Base-by-base conservation (phyloP, 805 yeast species). In the Zygosaccharomyces siamensis region DNA sequence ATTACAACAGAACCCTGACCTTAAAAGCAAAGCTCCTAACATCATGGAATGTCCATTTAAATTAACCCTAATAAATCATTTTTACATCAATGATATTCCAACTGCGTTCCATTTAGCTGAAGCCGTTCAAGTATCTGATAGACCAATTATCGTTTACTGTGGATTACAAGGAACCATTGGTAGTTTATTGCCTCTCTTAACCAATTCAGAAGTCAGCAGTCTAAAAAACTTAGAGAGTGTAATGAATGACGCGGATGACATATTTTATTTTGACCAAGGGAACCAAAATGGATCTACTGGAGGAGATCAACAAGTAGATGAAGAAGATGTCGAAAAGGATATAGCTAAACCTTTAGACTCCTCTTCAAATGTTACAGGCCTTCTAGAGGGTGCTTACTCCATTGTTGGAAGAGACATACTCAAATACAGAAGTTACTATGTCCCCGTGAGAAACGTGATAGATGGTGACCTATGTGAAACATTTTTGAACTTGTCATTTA, bases 401-500 rank as follows among this genome's bases (percentile, higher is more conserved):
- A 48, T 81, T n/a, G 72, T 82, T 2, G 92, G 84, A 0, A 73
- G 93, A 48, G 85, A 84, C 53, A 86, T 83, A 49, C 50, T 78
- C 53, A 77, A 76, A 48, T 90, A 75, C 62, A 70, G 97, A 47
- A 76, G 97, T 45, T 85, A 84, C 60, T 89, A 88, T 63, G 81
- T 79, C n/a, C 97, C 97, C 0, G 78, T 76, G 2, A 83, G 81
- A 53, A 76, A 80, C 43, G 81, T 86, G 2, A 75, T 93, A 36
- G 97, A 93, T 67, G 99, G 99, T 7, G 98, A 93, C 62, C 70
- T 87, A 12, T 72, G 92, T 42, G 97, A 89, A 58, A 63, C 67
- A 37, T 86, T 72, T 58, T 26, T 66, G 60, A 42, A 59, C 7
- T 37, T 62, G n/a, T 45, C 53, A 4, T 35, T 49, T 1, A 33